Base-by-base conservation (phyloP, 345 rosid genomes). In the Pistacia integerrima region DNA sequence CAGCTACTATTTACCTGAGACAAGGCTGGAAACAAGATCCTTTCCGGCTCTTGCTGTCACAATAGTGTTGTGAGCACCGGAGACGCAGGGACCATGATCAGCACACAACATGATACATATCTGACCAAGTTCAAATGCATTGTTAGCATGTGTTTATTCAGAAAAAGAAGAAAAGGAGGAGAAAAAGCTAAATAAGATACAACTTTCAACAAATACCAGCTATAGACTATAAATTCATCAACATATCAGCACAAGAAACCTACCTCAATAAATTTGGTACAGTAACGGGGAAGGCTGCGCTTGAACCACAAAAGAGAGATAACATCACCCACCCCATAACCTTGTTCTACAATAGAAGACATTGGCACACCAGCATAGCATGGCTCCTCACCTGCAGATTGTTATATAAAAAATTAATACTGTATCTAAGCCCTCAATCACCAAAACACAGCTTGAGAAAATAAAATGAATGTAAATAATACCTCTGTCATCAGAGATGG, bases 11-110 rank as follows among this genome's bases (percentile, higher is more conserved):
- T 68, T 76, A 91, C 97, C 98, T 66, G 98, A 88, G 16, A 96
- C 98, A 73, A 96, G 97, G 80, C 99, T 88, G 64, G 99, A 96
- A 75, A 96, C 98, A 66, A 96, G 97, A 87, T 96, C 97, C 86
- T 96, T 96, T 76, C 99, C 99, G 67, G 99, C 99, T 79, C 97
- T 93, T 64, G 99, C 98, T 72, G 99, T 96, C 74, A 93, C 98
- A 7, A 96, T 96, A 70, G 93, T 84, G 86, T 93, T 93, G 92
- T 93, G 98, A 55, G 99, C 98, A 22, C 99, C 97, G 3, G 99
- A 96, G 74, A 96, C 98, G 66, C 97, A 91, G 78, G 98, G 98
- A 72, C 99, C 99, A 20, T 92, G 98, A 83, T 93, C 99, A 49
- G 99, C 99, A 78, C 98, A 93, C 70, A 93, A 75, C 97, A 93